Percentiles rank a stretch among this genome's conserved stretches.
phyloP scores from a whole-genome alignment of 805 yeast genomes.

The Starmera pachycereana region DNA sequence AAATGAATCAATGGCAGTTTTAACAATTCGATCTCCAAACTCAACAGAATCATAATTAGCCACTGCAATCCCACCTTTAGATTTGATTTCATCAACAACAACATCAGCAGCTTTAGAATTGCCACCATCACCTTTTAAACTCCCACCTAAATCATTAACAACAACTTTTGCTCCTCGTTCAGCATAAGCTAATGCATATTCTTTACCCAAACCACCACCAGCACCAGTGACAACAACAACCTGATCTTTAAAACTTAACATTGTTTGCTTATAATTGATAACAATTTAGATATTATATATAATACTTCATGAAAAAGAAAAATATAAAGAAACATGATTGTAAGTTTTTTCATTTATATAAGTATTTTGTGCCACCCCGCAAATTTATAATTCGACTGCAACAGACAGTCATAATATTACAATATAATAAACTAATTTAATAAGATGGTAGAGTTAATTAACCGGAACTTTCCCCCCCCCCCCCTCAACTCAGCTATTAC shows the following conservation, averaged over 20 bases:
- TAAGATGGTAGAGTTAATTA: too few relatives aligned
- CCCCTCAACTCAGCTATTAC: too few relatives aligned
- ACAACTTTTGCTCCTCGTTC: slow-evolving; percentile 90
- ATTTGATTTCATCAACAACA: slow-evolving; percentile 76
- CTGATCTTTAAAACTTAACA: slow-evolving; percentile 57
- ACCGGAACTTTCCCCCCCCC: too few relatives aligned
- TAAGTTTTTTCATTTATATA: too few relatives aligned
- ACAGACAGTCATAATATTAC: too few relatives aligned
- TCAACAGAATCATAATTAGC: slow-evolving; percentile 90
- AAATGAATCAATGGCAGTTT: slow-evolving; percentile 76
- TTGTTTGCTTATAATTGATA: slow-evolving; percentile 2
- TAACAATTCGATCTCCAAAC: slow-evolving; percentile 74
- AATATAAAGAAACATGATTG: too few relatives aligned
- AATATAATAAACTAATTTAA: too few relatives aligned
- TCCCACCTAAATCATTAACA: slow-evolving; percentile 88
- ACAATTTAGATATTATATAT: too few relatives aligned
- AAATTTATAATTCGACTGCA: too few relatives aligned
- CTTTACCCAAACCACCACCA: slow-evolving; percentile 93
- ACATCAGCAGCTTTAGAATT: slow-evolving; percentile 60
- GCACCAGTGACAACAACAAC: slow-evolving; percentile 95
- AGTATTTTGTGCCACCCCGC: too few relatives aligned
- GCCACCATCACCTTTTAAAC: slow-evolving; percentile 64
- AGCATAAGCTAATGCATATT: slow-evolving; percentile 81
- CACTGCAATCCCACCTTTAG: slow-evolving; percentile 76
- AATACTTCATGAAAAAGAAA: too few relatives aligned